Percentiles rank a stretch among this genome's conserved stretches.
phyloP scores from a whole-genome alignment of 257 asterid species.

The Solanum medicagineum region DNA sequence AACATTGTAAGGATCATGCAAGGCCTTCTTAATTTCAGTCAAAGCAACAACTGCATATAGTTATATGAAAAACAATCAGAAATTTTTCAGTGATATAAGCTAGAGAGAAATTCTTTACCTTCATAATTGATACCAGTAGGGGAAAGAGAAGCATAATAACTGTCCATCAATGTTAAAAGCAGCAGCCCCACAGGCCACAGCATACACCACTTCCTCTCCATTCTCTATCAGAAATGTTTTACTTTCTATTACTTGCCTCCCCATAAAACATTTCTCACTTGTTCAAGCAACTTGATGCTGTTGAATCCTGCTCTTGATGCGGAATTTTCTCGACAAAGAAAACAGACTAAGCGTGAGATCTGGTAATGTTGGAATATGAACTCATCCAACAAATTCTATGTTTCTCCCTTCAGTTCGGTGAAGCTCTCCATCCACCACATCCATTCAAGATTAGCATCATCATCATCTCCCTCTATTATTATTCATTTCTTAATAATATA shows the following conservation, averaged over 20 bases:
- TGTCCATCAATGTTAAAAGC: slow-evolving; percentile 32
- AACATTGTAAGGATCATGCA: slow-evolving; percentile 75
- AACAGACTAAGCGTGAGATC: slow-evolving; percentile 45
- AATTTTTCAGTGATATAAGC: neutral
- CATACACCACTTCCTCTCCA: slow-evolving; percentile 37
- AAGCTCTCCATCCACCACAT: slow-evolving; percentile 17
- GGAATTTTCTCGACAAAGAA: slow-evolving; percentile 29
- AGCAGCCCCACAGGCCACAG: slow-evolving; percentile 30
- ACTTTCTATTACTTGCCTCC: neutral
- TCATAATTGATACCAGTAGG: slow-evolving; percentile 97
- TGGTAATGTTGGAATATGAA: slow-evolving; percentile 22
- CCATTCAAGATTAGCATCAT: slow-evolving; percentile 12
- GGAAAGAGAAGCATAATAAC: slow-evolving; percentile 69
- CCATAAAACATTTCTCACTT: neutral
- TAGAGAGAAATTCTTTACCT: slow-evolving; percentile 31
- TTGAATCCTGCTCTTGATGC: slow-evolving; percentile 3
- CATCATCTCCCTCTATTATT: neutral
- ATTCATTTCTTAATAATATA: neutral
- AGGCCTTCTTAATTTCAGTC: slow-evolving; percentile 55
- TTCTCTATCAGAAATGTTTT: slow-evolving; percentile 3
- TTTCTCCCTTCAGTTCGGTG: neutral
- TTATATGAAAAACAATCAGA: neutral
- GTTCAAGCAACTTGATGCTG: neutral
- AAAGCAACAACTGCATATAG: slow-evolving; percentile 73
- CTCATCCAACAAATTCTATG: slow-evolving; percentile 33